Evolutionary conservation across 1,284 basidiomycete genomes (phyloP).

Genomic region (Fomitopsis pinicola): DNA sequence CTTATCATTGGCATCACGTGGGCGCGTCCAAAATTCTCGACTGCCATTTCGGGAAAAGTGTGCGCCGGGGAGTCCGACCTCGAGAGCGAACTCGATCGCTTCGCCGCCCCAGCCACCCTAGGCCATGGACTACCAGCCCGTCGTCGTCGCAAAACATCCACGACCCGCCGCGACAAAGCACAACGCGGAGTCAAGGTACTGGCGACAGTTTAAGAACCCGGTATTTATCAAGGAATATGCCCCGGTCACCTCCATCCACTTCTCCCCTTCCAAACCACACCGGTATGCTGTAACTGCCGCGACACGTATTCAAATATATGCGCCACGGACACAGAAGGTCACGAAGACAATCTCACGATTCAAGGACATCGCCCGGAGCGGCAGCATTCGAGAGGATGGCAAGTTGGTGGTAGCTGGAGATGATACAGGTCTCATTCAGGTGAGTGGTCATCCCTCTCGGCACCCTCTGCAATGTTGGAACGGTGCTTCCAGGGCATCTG

Average conservation of each 20-base stretch:
- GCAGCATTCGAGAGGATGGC: conserved; percentile 86
- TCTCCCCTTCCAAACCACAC: conserved; percentile 82
- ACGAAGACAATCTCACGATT: conserved; percentile 96
- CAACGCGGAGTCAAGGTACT: conserved; percentile 70
- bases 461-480: neutral
- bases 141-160: conserved; percentile 57
- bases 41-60: conserved; percentile 18
- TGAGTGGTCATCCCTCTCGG: conserved; percentile 26
- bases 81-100: neutral
- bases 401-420: conserved; percentile 95
- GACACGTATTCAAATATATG: conserved; percentile 93
- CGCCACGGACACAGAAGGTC: conserved; percentile 91
- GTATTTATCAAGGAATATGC: conserved; percentile 95
- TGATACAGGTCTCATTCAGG: conserved; percentile 92
- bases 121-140: conserved; percentile 76
- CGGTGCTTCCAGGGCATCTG: neutral
- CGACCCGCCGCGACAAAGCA: conserved; percentile 56
- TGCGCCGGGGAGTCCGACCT: neutral
- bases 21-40: conserved; percentile 11
- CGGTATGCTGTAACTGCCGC: conserved; percentile 95
- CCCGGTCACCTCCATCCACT: conserved; percentile 89
- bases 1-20: conserved; percentile 27
- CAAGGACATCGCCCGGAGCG: conserved; percentile 92
- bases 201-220: conserved; percentile 80
- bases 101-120: neutral